Percentiles rank a stretch among this genome's conserved stretches.
Conservation (phyloP, 2,329 filamentous ascomycete genomes). For the Pseudogymnoascus sp. region DNA sequence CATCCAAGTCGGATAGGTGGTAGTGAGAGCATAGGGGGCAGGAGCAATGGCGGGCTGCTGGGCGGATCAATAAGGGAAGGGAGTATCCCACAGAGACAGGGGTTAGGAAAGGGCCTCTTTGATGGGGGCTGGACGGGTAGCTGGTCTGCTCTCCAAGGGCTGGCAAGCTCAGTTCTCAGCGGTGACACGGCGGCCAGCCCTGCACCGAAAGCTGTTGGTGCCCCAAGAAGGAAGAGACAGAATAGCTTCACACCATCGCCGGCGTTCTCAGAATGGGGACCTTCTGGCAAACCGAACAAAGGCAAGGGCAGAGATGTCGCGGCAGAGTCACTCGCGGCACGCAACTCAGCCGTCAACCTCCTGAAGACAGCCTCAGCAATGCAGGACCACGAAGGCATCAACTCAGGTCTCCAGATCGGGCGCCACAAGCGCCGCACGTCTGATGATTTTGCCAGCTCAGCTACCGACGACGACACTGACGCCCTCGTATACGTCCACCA, state of each 20-base stretch:
- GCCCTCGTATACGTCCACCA: slow-evolving; percentile 86
- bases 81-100: slow-evolving; percentile 11
- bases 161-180: slow-evolving; percentile 28
- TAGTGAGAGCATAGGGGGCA: not conserved
- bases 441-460: slow-evolving; percentile 18
- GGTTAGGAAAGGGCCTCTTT: slow-evolving; percentile 17
- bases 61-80: slow-evolving; percentile 14
- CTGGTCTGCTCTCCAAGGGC: slow-evolving; percentile 25
- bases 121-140: slow-evolving; percentile 24
- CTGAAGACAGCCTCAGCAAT: slow-evolving; percentile 51
- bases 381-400: slow-evolving; percentile 53
- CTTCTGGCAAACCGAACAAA: not conserved
- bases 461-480: slow-evolving; percentile 55
- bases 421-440: slow-evolving; percentile 26
- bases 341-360: slow-evolving; percentile 47
- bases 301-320: slow-evolving; percentile 32
- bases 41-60: slow-evolving; percentile 13
- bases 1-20: slow-evolving; percentile 25
- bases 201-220: slow-evolving; percentile 10
- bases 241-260: not conserved
- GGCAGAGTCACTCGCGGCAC: slow-evolving; percentile 44
- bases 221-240: slow-evolving; percentile 9
- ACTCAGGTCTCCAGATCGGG: slow-evolving; percentile 49
- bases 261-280: slow-evolving; percentile 7
- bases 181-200: slow-evolving; percentile 16